Conservation (phyloP, 202 grass and related monocot genomes). For the Elaeis oleifera region DNA sequence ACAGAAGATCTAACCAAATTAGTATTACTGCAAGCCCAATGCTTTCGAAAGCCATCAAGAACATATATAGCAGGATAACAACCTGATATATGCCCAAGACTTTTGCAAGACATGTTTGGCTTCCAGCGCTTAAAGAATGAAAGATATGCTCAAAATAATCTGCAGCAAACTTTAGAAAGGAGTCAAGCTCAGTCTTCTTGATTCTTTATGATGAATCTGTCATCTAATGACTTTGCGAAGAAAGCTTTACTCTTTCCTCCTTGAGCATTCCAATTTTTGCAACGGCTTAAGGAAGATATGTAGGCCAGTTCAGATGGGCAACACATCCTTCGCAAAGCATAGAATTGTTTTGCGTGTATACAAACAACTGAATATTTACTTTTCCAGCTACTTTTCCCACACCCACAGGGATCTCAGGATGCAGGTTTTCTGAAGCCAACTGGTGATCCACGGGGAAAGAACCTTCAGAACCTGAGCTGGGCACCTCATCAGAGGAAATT, state of each 20-base stretch:
- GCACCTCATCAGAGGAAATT: constrained; percentile 47
- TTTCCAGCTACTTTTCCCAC: constrained; percentile 54
- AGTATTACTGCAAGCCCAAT: too few relatives aligned
- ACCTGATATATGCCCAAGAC: constrained; percentile 81
- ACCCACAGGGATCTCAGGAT: constrained; percentile 58
- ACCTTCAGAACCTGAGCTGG: constrained; percentile 25
- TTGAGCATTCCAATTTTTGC: too few relatives aligned
- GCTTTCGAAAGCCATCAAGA: not conserved
- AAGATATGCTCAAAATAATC: too few relatives aligned
- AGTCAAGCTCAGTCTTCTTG: too few relatives aligned
- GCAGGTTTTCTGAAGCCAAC: constrained; percentile 32
- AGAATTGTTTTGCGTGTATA: constrained; percentile 61
- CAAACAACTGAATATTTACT: constrained; percentile 68
- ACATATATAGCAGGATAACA: not conserved
- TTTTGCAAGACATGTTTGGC: too few relatives aligned
- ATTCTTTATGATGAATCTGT: too few relatives aligned
- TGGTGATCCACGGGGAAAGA: constrained; percentile 29
- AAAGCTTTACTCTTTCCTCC: too few relatives aligned
- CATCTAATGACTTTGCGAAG: too few relatives aligned
- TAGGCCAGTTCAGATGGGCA: constrained; percentile 87
- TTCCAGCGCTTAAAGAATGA: too few relatives aligned
- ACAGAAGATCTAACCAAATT: constrained; percentile 1
- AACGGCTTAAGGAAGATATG: constrained; percentile 52
- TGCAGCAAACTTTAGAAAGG: too few relatives aligned
- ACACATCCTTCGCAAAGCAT: constrained; percentile 69